Evolutionary conservation across 2,329 filamentous ascomycete species (phyloP), one percentile per base, ranked within the genome.

Genomic region (Gliomastix tumulicola): DNA sequence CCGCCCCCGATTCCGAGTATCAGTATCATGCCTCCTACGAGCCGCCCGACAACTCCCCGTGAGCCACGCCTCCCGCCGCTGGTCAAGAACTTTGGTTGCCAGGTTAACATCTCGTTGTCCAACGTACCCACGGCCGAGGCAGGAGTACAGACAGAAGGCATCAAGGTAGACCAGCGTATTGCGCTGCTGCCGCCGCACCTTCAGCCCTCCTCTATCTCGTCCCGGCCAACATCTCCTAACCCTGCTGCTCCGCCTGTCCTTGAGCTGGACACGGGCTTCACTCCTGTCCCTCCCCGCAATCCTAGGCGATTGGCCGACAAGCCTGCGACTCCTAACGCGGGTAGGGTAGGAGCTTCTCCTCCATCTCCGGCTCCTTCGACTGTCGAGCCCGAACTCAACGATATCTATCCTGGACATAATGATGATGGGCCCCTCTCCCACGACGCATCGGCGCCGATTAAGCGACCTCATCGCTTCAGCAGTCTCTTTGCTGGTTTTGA

Each of bases 401-500:
- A 89, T 49, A 71, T 74, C 3, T 89, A 88, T 53, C 82, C 83
- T 3, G 83, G 82, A 0, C 87, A 88, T 55, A 88, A 89, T 49
- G 85, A 92, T 49, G 82, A 89, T 49, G 84, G 84, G 0, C 83
- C 84, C 3, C 62, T 88, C 28, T 79, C 80, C 2, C 64, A 59
- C 38, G 69, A 76, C 12, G 74, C 69, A 36, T 43, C 30, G 5
- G 69, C 71, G 3, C 74, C 79, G 3, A 68, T 84, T 53, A 74
- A 81, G 41, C 74, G 82, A 13, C 84, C 85, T 2, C 80, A 84
- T 51, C 74, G 86, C 38, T 81, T 86, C 34, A 90, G 84, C 59
- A 92, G 85, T 53, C 66, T 94, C n/a, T 92, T 92, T 57, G 84
- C 86, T 21, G 86, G 86, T 0, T 92, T 94, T 46, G 85, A 90